Conservation (phyloP, 306 rosid species). For the Calophaca sinica region DNA sequence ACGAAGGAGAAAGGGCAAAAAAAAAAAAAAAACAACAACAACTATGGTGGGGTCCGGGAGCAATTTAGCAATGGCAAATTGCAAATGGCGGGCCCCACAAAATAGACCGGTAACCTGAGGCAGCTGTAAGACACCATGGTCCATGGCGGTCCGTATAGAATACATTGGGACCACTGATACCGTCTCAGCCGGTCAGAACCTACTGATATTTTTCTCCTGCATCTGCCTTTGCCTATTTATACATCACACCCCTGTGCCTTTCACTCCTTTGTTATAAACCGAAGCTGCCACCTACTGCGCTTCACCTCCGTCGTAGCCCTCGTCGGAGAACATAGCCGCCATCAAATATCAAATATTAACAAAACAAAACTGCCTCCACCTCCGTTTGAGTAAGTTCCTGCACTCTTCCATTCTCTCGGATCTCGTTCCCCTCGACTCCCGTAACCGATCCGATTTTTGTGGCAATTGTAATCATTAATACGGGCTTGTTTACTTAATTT, state of each 20-base stretch:
- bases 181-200: slow-evolving; percentile 43
- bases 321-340: slow-evolving; percentile 16
- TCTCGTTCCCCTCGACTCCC: slow-evolving; percentile 22
- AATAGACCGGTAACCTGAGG: slow-evolving; percentile 17
- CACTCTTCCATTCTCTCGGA: slow-evolving; percentile 40
- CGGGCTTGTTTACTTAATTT: not conserved
- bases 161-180: not conserved
- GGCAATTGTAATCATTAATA: slow-evolving; percentile 39
- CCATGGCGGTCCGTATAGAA: slow-evolving; percentile 15
- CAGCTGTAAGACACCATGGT: slow-evolving; percentile 41
- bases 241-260: not conserved
- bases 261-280: not conserved
- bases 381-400: slow-evolving; percentile 8
- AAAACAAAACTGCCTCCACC: not conserved
- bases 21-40: too few relatives aligned
- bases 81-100: not conserved
- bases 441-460: slow-evolving; percentile 48
- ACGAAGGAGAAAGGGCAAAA: not conserved
- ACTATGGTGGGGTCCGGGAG: not conserved
- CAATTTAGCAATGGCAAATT: not conserved
- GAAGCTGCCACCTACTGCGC: slow-evolving; percentile 44
- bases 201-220: slow-evolving; percentile 40
- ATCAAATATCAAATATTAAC: too few relatives aligned
- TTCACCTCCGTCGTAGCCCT: slow-evolving; percentile 33
- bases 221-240: slow-evolving; percentile 24